Evolutionary conservation across 2,329 filamentous ascomycete genomes (phyloP), one percentile per base, ranked within the genome.

Genomic region (Sarocladiaceae sp.): DNA sequence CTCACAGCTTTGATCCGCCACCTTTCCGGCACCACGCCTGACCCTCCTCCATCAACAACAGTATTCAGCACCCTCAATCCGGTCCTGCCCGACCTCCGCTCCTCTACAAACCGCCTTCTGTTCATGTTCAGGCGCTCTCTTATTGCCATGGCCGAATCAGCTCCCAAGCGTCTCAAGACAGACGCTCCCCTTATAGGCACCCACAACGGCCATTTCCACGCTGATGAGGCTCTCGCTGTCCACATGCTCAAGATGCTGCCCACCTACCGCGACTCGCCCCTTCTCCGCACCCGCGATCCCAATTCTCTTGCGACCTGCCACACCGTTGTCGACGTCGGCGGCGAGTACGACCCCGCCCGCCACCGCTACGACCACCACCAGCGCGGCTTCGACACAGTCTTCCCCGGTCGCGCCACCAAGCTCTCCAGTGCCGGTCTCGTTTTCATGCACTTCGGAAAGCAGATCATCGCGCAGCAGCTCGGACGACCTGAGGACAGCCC

Each of bases 201-300:
- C 23, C 93, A 98, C 78, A 96, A 85, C 69, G 93, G 93, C 55
- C 89, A 96, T 73, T 98, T 98, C 77, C 93, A 98, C 72, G 93
- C 93, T 63, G 93, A 98, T 66, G 93, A 98, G 72, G 91, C 93
- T 49, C 81, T 98, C 33, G 93, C 93, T 47, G 90, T 98, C 52
- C 89, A 95, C 73, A 88, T 98, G 74, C 85, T 98, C 55, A 88
- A 89, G 52, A 78, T 85, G 46, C 84, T 97, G 15, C 91, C 93
- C 18, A 70, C 82, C 47, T 98, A 97, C 72, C 64, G 74, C 45
- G 68, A 76, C 54, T 83, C 88, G 20, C 63, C 74, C 33, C 83
- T 98, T 33, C 73, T 95, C 42, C 89, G 93, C 55, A 95, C 90
- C 39, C 86, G 93, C 58, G 89, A 98, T 65, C 81, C 88, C 15